phyloP scores from a whole-genome alignment of 2,329 filamentous ascomycete genomes.

The Aspergillus bombycis region DNA sequence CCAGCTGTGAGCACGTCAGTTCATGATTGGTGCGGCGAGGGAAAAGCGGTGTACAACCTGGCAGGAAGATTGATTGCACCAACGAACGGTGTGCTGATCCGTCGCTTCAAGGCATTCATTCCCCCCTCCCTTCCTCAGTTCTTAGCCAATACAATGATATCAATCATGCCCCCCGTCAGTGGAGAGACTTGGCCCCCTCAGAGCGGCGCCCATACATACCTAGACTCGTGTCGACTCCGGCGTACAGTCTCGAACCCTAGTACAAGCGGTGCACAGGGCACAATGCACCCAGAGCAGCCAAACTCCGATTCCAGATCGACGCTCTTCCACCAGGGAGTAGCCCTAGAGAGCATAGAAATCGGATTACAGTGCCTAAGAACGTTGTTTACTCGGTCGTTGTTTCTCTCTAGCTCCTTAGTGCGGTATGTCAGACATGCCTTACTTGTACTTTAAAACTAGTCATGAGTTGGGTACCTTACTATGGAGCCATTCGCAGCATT shows the following conservation, averaged over 20 bases:
- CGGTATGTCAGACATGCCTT: slow-evolving; percentile 5
- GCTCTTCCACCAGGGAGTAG: not conserved
- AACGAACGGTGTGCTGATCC: slow-evolving; percentile 14
- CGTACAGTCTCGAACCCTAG: not conserved
- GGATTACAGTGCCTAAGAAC: not conserved
- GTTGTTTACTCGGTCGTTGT: not conserved
- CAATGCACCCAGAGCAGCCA: not conserved
- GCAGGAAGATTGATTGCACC: slow-evolving; percentile 6
- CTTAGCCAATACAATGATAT: slow-evolving; percentile 8
- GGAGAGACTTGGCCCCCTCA: not conserved
- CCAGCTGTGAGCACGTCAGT: not conserved
- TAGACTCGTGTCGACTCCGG: no score
- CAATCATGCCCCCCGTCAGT: not conserved
- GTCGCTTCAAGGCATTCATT: slow-evolving; percentile 11
- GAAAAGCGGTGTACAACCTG: slow-evolving; percentile 29
- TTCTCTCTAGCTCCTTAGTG: not conserved
- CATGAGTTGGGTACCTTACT: slow-evolving; percentile 6
- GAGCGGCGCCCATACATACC: not conserved
- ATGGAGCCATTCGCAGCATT: not conserved
- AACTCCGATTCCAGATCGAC: slow-evolving; percentile 3
- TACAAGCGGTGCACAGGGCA: slow-evolving; percentile 1
- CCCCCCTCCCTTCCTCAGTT: not conserved
- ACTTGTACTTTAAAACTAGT: slow-evolving; percentile 7
- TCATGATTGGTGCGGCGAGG: slow-evolving; percentile 24
- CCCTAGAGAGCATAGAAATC: not conserved